Conservation (phyloP, 2,329 filamentous ascomycete species). For the Claviceps pazoutovae region DNA sequence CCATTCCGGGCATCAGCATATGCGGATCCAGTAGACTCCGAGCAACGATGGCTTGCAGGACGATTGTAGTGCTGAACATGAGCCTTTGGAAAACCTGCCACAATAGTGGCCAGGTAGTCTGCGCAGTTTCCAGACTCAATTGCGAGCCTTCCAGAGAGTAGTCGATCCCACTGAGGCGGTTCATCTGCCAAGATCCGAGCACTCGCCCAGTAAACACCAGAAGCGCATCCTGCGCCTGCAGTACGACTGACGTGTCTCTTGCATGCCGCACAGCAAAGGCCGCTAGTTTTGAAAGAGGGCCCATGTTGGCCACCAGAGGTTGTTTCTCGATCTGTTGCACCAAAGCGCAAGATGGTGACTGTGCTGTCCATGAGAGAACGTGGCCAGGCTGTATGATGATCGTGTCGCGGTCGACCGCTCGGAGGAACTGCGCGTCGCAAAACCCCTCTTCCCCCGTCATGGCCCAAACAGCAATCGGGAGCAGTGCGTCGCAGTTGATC, state of each 20-base stretch:
- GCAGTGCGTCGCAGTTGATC: slow-evolving; percentile 53
- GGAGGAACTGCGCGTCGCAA: slow-evolving; percentile 61
- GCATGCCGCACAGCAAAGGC: slow-evolving; percentile 49
- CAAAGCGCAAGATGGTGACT: slow-evolving; percentile 44
- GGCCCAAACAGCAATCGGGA: slow-evolving; percentile 55
- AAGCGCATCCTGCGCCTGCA: slow-evolving; percentile 46
- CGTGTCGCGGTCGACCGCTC: slow-evolving; percentile 53
- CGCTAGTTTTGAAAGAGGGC: slow-evolving; percentile 50
- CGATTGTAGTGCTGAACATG: slow-evolving; percentile 61
- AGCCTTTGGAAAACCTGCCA: slow-evolving; percentile 65
- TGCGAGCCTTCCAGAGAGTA: slow-evolving; percentile 47
- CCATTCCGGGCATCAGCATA: slow-evolving; percentile 30
- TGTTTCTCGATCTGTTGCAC: slow-evolving; percentile 44
- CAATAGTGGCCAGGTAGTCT: slow-evolving; percentile 53
- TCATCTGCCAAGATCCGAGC: slow-evolving; percentile 59
- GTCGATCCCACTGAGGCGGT: slow-evolving; percentile 61
- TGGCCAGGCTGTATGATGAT: slow-evolving; percentile 31
- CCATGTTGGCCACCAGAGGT: slow-evolving; percentile 52
- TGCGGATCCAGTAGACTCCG: slow-evolving; percentile 40
- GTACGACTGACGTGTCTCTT: slow-evolving; percentile 26
- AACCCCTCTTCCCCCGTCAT: slow-evolving; percentile 62
- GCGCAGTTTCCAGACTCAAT: slow-evolving; percentile 50
- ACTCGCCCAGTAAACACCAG: slow-evolving; percentile 52
- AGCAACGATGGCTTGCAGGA: slow-evolving; percentile 60
- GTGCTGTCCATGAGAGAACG: slow-evolving; percentile 48